phyloP scores from a whole-genome alignment of 2,329 filamentous ascomycete genomes.

The Cladosporium colombiae region DNA sequence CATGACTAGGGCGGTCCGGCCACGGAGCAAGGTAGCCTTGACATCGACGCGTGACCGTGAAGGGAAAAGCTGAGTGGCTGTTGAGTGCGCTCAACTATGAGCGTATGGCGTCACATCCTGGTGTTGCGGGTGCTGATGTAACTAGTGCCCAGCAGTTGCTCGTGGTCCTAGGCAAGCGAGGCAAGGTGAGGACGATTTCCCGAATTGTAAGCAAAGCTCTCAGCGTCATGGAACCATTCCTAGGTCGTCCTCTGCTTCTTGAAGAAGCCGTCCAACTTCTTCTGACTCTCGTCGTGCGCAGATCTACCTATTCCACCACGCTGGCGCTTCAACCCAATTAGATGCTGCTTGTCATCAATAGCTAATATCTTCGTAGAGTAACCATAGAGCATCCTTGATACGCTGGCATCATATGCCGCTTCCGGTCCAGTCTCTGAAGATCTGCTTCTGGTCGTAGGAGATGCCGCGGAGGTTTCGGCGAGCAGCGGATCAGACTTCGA shows the following conservation, averaged over 20 bases:
- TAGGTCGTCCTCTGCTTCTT: constrained; percentile 42
- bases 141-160: neutral
- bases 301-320: constrained; percentile 80
- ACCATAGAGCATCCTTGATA: constrained; percentile 30
- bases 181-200: neutral
- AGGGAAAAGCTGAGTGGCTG: neutral
- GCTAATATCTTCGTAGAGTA: constrained; percentile 57
- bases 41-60: neutral
- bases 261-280: constrained; percentile 77
- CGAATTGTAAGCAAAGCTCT: neutral
- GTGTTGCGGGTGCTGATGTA: neutral
- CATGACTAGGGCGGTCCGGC: neutral
- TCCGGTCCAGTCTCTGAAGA: neutral
- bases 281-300: constrained; percentile 72
- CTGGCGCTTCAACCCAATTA: constrained; percentile 74
- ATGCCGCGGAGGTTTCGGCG: neutral
- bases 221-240: neutral
- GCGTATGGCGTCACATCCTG: neutral
- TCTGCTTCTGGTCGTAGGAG: neutral
- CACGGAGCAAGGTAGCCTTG: neutral
- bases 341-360: constrained; percentile 71
- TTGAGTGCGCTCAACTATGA: neutral
- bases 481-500: neutral
- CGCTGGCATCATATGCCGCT: neutral
- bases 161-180: neutral